These are phyloP conservation scores for Yamadazyma sp. DNA, from an alignment of 1,139 yeast genomes.

Conservation along the genomic window DNA sequence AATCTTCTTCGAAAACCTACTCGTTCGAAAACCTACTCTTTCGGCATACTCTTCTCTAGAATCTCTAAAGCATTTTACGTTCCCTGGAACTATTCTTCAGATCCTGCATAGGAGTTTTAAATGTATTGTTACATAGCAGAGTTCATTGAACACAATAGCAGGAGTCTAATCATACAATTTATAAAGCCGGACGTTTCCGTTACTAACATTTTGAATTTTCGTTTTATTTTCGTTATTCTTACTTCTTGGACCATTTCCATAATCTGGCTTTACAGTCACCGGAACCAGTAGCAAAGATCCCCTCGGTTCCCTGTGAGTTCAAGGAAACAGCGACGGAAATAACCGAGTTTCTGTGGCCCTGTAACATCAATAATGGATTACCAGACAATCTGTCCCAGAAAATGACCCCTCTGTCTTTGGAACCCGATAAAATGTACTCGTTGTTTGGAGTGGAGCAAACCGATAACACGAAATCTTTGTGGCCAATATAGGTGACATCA, in stretches of 20 bases:
- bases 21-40: too few species aligned
- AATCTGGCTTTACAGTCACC: slow-evolving; percentile 98
- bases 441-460: slow-evolving; percentile 95
- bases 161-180: slow-evolving; percentile 4
- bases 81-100: too few species aligned
- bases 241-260: slow-evolving; percentile 66
- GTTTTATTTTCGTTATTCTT: not conserved
- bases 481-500: slow-evolving; percentile 93
- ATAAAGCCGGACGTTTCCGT: not conserved
- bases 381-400: slow-evolving; percentile 96
- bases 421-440: slow-evolving; percentile 88
- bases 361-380: slow-evolving; percentile 91
- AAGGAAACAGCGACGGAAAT: slow-evolving; percentile 90
- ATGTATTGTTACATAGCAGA: slow-evolving; percentile 2
- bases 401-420: slow-evolving; percentile 95
- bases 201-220: not conserved
- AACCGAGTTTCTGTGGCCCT: slow-evolving; percentile 95
- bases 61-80: too few species aligned
- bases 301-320: slow-evolving; percentile 67
- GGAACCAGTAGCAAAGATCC: slow-evolving; percentile 92
- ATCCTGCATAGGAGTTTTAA: too few species aligned
- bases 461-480: slow-evolving; percentile 91
- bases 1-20: too few species aligned
- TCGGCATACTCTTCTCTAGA: too few species aligned
- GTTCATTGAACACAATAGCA: not conserved